Percentiles rank a stretch among this genome's conserved stretches.
phyloP scores from a whole-genome alignment of 2,329 filamentous ascomycete species.

The Calonectria naviculata region DNA sequence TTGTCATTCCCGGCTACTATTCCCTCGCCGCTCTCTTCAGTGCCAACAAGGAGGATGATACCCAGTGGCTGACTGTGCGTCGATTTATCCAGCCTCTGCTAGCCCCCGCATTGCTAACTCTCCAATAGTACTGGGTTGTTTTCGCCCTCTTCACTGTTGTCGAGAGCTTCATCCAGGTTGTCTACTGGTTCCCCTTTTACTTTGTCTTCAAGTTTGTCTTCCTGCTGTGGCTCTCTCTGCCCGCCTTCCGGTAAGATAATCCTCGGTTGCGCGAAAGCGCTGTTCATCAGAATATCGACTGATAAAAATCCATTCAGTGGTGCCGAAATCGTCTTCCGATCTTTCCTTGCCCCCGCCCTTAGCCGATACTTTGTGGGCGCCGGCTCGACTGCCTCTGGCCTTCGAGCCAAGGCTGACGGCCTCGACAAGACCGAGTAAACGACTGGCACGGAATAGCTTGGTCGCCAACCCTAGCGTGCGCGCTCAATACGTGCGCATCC shows the following conservation, averaged over 20 bases:
- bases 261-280: conserved; percentile 10
- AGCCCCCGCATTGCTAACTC: conserved; percentile 46
- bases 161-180: conserved; percentile 85
- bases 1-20: conserved; percentile 86
- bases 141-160: conserved; percentile 85
- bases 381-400: conserved; percentile 83
- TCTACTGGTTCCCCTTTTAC: conserved; percentile 99
- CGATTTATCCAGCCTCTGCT: conserved; percentile 15
- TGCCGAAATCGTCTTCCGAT: conserved; percentile 96
- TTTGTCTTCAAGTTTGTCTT: conserved; percentile 99
- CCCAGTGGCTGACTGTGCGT: conserved; percentile 81
- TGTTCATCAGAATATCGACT: conserved; percentile 21
- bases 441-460: conserved; percentile 31
- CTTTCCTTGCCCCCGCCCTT: conserved; percentile 91
- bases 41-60: conserved; percentile 78
- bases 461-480: conserved; percentile 35
- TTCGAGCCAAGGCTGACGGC: conserved; percentile 88
- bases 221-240: conserved; percentile 97
- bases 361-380: conserved; percentile 85
- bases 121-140: conserved; percentile 84
- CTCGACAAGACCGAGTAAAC: conserved; percentile 75
- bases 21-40: conserved; percentile 83
- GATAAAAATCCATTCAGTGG: conserved; percentile 67
- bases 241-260: conserved; percentile 83
- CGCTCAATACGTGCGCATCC: conserved; percentile 25